Base-by-base conservation (phyloP, 495 filamentous ascomycete genomes). In the Filosporella fistucella region DNA sequence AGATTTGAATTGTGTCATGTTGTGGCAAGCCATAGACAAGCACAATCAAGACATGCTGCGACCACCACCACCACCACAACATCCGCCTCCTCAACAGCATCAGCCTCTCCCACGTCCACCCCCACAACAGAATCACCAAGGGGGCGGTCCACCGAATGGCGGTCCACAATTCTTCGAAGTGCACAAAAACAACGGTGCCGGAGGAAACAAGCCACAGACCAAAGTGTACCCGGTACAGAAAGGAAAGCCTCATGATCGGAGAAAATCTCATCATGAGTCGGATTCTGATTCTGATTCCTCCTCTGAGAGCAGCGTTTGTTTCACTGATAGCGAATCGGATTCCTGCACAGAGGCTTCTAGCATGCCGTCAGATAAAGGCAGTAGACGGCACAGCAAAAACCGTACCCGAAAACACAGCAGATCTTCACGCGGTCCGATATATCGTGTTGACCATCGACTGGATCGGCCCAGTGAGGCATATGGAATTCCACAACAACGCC, bases 11-110 rank as follows among this genome's bases (percentile, higher is more conserved):
- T 18, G 50, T 0, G 24, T 54, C 14, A 17, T 24, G 1, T 13
- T 60, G 1, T 50, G 40, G 14, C 36, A 60, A 16, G 21, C 41
- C 5, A 44, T 57, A 2, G 57, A 60, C 26, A 42, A 18, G 22
- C 30, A n/a, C n/a, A n/a, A n/a, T n/a, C 35, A 38, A 22, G 16
- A 38, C 10, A 21, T 21, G 8, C 20, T 32, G 41, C 23, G 26
- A n/a, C 32, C 29, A 40, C 39, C 11, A 41, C 23, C 47, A 38
- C 52, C 44, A 24, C 38, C 42, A 1, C 45, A 1, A 4, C 55
- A 25, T 16, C 42, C 16, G 0, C 54, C 40, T 22, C 44, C 20
- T 13, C 48, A 48, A 39, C 40, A 24, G 3, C 29, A 23, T 37
- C 3, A 3, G 23, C 47, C 29, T n/a, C 24, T 22, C 9, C 46